Base-by-base conservation (phyloP, 495 filamentous ascomycete species). In the Aspergillus conjunctus region DNA sequence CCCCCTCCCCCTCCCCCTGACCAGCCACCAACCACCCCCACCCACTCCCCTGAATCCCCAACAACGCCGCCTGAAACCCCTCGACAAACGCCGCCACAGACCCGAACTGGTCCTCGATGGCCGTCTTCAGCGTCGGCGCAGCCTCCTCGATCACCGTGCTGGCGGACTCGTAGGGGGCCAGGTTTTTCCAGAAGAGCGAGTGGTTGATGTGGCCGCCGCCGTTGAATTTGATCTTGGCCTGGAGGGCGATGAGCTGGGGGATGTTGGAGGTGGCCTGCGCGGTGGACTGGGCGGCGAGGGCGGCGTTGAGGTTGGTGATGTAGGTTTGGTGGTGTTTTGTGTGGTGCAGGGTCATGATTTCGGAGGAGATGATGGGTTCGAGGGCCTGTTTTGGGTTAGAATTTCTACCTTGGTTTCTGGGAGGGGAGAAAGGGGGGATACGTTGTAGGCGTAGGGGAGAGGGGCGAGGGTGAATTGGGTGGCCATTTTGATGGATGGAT, bases 291-390 rank as follows among this genome's bases (percentile, higher is more conserved):
- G 86, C 75, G 45, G 81, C 68, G 7, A 75, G 65, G 37, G 79
- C 79, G 45, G 73, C 73, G 69, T 89, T 89, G 51, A 85, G 81
- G 63, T 81, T 85, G 64, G 77, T 87, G 55, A 89, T 78, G 77
- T 89, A 89, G 63, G 86, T 85, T 61, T 85, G 72, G 75, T 89
- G 86, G 74, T 89, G 86, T 55, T 83, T 86, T 60, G 71, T 68
- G 73, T 89, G 85, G 71, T 89, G 86, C n/a, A 89, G 80, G 79
- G 96, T 90, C 94, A 98, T 98, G 77, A 98, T 98, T 78, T 92
- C 86, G 74, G 88, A 87, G 32, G 91, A 94, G 81, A 98, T 96
- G 73, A 90, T 71, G 64, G 94, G 94, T 71, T 98, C 94, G 66
- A 98, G 91, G 33, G 92, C 94, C 77, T 79, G 53, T 50, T 48